Evolutionary conservation across 768 basidiomycete genomes (phyloP).

Genomic region (Coprinopsis marcescibilis): DNA sequence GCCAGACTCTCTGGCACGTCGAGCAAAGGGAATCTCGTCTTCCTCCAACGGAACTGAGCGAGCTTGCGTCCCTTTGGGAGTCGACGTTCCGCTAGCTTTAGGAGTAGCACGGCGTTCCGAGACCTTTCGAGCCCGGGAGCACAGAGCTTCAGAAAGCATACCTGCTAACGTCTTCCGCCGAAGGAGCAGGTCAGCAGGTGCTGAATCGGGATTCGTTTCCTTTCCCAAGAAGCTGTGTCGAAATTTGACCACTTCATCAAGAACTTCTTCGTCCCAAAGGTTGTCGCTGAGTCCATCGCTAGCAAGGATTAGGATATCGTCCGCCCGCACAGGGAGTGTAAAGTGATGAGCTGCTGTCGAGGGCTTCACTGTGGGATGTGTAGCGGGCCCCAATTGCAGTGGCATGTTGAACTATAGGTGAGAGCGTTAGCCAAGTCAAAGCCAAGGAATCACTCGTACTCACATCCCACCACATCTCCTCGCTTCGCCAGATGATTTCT

Average conservation of each 20-base stretch:
- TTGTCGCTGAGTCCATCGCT: constrained; percentile 83
- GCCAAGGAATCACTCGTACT: constrained; percentile 19
- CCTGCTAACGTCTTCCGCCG: constrained; percentile 53
- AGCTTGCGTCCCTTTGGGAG: constrained; percentile 4
- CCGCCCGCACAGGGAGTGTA: constrained; percentile 59
- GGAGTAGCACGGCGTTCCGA: constrained; percentile 40
- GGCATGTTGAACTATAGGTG: constrained; percentile 36
- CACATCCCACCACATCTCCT: constrained; percentile 91
- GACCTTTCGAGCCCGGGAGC: constrained; percentile 68
- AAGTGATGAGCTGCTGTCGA: constrained; percentile 58
- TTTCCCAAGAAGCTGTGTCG: constrained; percentile 19
- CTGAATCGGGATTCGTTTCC: neutral
- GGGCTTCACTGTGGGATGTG: constrained; percentile 21
- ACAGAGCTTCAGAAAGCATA: constrained; percentile 75
- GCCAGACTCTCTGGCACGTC: constrained; percentile 72
- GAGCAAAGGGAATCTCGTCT: constrained; percentile 75
- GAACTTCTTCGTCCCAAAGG: constrained; percentile 81
- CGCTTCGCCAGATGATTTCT: constrained; percentile 75
- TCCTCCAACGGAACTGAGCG: constrained; percentile 12
- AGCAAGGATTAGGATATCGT: constrained; percentile 77
- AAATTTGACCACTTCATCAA: constrained; percentile 73
- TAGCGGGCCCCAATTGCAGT: constrained; percentile 37
- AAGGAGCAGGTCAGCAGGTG: constrained; percentile 22
- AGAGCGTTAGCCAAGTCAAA: neutral
- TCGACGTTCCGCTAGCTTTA: constrained; percentile 9